Percentiles rank a stretch among this genome's conserved stretches.
phyloP scores from a whole-genome alignment of 495 filamentous ascomycete species.

The Podospora appendiculata region DNA sequence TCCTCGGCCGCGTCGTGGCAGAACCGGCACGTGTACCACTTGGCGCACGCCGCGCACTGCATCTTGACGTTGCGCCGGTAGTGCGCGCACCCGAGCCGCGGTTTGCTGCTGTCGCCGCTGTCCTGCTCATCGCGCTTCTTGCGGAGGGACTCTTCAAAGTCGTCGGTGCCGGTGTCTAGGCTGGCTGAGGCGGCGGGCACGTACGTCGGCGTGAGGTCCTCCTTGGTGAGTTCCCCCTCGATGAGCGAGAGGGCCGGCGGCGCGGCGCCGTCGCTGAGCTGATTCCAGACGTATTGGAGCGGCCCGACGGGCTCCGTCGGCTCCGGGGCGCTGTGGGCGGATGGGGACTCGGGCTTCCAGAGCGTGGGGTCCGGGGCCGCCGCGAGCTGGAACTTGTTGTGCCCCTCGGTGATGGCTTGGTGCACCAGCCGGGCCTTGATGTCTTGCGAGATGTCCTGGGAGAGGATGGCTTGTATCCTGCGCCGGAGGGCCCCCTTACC shows the following conservation, averaged over 20 bases:
- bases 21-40: slow-evolving; percentile 92
- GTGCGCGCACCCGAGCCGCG: slow-evolving; percentile 72
- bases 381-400: slow-evolving; percentile 39
- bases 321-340: slow-evolving; percentile 14
- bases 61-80: slow-evolving; percentile 95
- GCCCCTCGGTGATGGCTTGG: slow-evolving; percentile 70
- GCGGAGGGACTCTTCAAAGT: slow-evolving; percentile 14
- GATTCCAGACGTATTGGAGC: slow-evolving; percentile 30
- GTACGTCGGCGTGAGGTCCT: slow-evolving; percentile 68
- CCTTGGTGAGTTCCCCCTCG: slow-evolving; percentile 60
- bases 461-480: slow-evolving; percentile 71
- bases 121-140: slow-evolving; percentile 35
- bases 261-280: slow-evolving; percentile 17
- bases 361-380: slow-evolving; percentile 9
- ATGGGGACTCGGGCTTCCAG: slow-evolving; percentile 18
- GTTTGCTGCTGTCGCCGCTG: slow-evolving; percentile 23
- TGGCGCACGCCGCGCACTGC: slow-evolving; percentile 80
- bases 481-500: slow-evolving; percentile 72
- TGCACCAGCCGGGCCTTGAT: slow-evolving; percentile 85
- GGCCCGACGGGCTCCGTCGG: slow-evolving; percentile 13
- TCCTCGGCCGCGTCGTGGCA: slow-evolving; percentile 87
- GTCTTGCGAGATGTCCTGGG: slow-evolving; percentile 50
- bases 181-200: slow-evolving; percentile 30
- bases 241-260: slow-evolving; percentile 57
- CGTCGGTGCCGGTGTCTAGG: slow-evolving; percentile 4